Conservation (phyloP, 345 rosid species). For the Pseudoturritis turrita region DNA sequence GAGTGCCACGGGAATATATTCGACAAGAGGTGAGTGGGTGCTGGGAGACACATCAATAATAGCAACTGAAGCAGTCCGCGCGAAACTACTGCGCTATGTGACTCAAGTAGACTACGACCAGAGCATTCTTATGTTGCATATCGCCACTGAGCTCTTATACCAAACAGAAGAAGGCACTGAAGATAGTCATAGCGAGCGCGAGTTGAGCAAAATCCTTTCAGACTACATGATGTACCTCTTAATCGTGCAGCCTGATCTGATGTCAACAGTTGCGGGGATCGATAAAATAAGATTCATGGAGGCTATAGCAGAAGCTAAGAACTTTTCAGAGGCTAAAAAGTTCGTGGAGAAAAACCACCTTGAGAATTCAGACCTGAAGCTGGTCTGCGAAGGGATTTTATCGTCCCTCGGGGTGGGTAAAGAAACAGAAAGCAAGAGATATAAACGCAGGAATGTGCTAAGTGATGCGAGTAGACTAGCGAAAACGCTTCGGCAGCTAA, state of each 20-base stretch:
- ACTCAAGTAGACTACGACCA: conserved; percentile 26
- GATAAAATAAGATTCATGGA: conserved; percentile 39
- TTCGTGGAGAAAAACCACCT: conserved; percentile 14
- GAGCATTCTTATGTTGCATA: conserved; percentile 37
- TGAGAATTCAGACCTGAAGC: background rate
- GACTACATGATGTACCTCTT: conserved; percentile 51
- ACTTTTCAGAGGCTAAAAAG: background rate
- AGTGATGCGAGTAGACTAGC: conserved; percentile 45
- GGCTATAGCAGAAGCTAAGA: conserved; percentile 33
- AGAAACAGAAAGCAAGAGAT: conserved; percentile 41
- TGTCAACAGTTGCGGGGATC: conserved; percentile 41
- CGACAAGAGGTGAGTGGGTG: conserved; percentile 42
- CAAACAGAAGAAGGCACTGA: background rate
- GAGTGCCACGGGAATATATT: conserved; percentile 29
- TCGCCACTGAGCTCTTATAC: conserved; percentile 6
- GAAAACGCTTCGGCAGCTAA: conserved; percentile 17
- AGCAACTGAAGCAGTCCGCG: accelerated
- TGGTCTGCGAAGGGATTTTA: conserved; percentile 16
- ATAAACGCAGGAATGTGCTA: conserved; percentile 44
- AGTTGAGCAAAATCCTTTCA: conserved; percentile 34
- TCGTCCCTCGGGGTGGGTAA: too few relatives aligned
- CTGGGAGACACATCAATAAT: background rate
- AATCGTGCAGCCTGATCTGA: conserved; percentile 36
- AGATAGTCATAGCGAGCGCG: background rate
- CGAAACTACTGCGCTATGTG: conserved; percentile 25